phyloP scores from a whole-genome alignment of 495 filamentous ascomycete genomes.

The Polyplosphaeria fusca region DNA sequence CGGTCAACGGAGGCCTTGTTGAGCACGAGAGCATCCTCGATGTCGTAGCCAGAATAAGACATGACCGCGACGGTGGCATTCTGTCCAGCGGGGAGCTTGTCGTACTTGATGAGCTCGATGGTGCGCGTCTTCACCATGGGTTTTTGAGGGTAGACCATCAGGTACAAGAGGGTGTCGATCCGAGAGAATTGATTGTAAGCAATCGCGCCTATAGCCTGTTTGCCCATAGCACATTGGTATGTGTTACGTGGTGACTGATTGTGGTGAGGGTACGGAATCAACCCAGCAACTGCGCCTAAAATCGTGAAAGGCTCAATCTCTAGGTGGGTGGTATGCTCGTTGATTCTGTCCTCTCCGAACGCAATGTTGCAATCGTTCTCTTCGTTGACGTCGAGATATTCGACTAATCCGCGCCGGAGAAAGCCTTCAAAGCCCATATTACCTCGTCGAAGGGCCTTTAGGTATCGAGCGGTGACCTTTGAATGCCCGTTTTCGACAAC shows the following conservation, averaged over 20 bases:
- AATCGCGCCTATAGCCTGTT: conserved; percentile 98
- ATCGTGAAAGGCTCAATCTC: conserved; percentile 98
- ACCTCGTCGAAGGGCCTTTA: conserved; percentile 74
- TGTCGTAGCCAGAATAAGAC: conserved; percentile 99
- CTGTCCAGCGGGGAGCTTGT: conserved; percentile 93
- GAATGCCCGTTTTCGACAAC: conserved; percentile 84
- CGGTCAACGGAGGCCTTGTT: conserved; percentile 94
- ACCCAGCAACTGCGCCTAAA: conserved; percentile 91
- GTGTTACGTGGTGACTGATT: conserved; percentile 99
- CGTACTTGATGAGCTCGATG: conserved; percentile 95
- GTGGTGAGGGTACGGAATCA: conserved; percentile 98
- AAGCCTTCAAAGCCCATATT: conserved; percentile 90
- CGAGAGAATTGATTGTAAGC: conserved; percentile 95
- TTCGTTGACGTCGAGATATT: conserved; percentile 97
- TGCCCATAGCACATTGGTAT: conserved; percentile 99
- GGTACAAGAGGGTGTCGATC: conserved; percentile 91
- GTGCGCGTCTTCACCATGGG: conserved; percentile 96
- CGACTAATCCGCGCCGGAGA: conserved; percentile 79
- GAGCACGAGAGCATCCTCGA: conserved; percentile 94
- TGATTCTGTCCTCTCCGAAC: conserved; percentile 79
- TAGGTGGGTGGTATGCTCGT: conserved; percentile 77
- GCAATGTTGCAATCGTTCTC: conserved; percentile 95
- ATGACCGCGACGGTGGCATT: conserved; percentile 97
- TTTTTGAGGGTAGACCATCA: conserved; percentile 96
- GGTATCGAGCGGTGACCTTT: conserved; percentile 68